A percentile compares a stretch with the other conserved stretches of the same genome.
Evolutionary conservation across 805 yeast genomes (phyloP).

Genomic region (Vanderwaltozyma tropicalis): DNA sequence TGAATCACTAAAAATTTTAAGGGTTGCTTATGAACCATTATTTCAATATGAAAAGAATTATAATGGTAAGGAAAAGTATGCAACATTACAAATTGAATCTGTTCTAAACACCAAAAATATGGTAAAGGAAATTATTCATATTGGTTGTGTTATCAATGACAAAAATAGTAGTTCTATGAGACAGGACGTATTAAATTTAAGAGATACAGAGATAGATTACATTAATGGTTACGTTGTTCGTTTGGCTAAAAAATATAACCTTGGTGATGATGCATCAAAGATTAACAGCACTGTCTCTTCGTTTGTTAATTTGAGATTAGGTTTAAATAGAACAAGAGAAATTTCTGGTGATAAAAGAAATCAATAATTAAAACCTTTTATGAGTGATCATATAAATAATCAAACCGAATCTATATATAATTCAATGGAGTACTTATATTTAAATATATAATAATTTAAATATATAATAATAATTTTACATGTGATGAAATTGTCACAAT

Average conservation of each 20-base stretch:
- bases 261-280: constrained; percentile 19
- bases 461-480: too few species aligned
- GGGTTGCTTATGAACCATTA: constrained; percentile 19
- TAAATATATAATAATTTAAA: too few species aligned
- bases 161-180: constrained; percentile 45
- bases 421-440: too few species aligned
- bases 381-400: too few species aligned
- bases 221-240: constrained; percentile 71
- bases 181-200: constrained; percentile 43
- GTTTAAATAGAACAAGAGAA: constrained; percentile 19
- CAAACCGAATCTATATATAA: too few species aligned
- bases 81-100: constrained; percentile 20
- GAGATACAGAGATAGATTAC: constrained; percentile 66
- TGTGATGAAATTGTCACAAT: too few species aligned
- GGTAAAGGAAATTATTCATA: constrained; percentile 28
- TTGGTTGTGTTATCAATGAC: constrained; percentile 39
- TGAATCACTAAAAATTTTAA: constrained; percentile 28
- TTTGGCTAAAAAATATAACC: constrained; percentile 39
- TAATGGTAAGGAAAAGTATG: constrained; percentile 15
- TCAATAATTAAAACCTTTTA: too few species aligned
- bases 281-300: constrained; percentile 27
- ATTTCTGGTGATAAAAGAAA: constrained; percentile 1
- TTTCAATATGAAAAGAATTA: constrained; percentile 20
- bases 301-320: constrained; percentile 28
- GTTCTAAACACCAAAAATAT: constrained; percentile 28